phyloP scores from a whole-genome alignment of 164 flowering plant genomes.

The Piper longum region DNA sequence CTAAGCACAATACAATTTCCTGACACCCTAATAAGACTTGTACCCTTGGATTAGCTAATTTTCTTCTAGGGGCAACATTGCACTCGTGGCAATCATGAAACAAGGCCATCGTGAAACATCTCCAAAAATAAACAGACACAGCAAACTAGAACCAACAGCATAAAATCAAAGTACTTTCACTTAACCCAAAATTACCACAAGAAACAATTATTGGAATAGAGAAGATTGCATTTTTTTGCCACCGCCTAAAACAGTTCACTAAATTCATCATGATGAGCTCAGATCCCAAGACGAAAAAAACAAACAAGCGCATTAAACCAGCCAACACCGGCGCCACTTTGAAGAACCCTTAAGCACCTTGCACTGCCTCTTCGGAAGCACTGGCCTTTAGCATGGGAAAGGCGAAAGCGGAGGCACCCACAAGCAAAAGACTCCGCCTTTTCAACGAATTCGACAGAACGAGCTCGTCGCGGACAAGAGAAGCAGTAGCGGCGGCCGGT shows the following conservation, averaged over 20 bases:
- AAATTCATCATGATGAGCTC: slow-evolving; percentile 8
- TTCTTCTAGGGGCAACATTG: too few species aligned
- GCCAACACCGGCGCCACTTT: background rate
- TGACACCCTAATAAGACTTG: too few species aligned
- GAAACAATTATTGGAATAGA: background rate
- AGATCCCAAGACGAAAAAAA: background rate
- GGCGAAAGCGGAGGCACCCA: slow-evolving; percentile 60
- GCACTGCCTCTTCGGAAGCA: slow-evolving; percentile 26
- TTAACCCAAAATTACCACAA: too few species aligned
- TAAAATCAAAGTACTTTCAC: too few species aligned
- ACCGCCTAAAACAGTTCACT: too few species aligned
- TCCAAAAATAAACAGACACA: too few species aligned
- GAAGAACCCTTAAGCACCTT: slow-evolving; percentile 17
- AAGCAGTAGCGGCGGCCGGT: slow-evolving; percentile 19
- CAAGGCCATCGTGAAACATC: too few species aligned
- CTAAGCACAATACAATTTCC: too few species aligned
- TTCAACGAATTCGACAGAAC: slow-evolving; percentile 13
- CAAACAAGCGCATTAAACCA: background rate
- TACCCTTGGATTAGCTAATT: too few species aligned
- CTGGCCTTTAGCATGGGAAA: slow-evolving; percentile 32
- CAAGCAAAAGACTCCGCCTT: slow-evolving; percentile 39
- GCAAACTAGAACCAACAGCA: too few species aligned
- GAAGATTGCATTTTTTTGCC: background rate
- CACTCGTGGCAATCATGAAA: too few species aligned
- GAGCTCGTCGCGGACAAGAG: slow-evolving; percentile 12